Evolutionary conservation across 179 eudicot genomes (phyloP), one percentile per base, ranked within the genome.

Genomic region (Gypsophila paniculata): DNA sequence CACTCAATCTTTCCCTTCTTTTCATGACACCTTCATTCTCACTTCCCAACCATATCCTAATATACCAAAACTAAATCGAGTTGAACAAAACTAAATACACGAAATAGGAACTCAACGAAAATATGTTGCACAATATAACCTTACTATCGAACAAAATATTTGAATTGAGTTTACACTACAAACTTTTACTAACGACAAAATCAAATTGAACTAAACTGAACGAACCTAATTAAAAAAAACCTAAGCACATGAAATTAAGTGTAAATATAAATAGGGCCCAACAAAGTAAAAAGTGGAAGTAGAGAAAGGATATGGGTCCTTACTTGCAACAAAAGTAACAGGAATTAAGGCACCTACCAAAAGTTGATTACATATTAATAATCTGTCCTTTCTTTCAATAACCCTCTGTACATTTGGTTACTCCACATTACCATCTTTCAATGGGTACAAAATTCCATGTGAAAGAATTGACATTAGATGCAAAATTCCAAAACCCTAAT

Each of bases 1-100:
- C 79, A 79, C 61, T 46, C 67, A 78, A 78, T 74, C 88, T 86
- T 85, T 88, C 88, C 74, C 92, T 84, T 42, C 92, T 88, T 86
- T 88, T 83, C 2, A 88, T 81, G 87, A 69, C 61, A 44, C 61
- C 12, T 21, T 49, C 4, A 21, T 39, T 18, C 63, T 58, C 46
- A 55, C 65, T 26, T 14, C 8, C 12, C 9, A 61, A 6, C 46
- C 46, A 42, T 29, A 29, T 29, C 34, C 34, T 29, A 1, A 4
- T 29, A 4, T 29, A 29, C 34, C 34, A 29, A 29, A 29, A 29
- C 4, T 1, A 4, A 29, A 29, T 4, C 4, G 34, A 29, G 4
- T 29, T 29, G 34, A 29, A 29, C 34, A 4, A 29, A 29, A 29
- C 34, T 29, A 29, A 29, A 29, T 4, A 29, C 34, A 29, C 34